Percentiles rank a stretch among this genome's conserved stretches.
Conservation (phyloP, 2,329 filamentous ascomycete genomes). For the Cercospora sojina region DNA sequence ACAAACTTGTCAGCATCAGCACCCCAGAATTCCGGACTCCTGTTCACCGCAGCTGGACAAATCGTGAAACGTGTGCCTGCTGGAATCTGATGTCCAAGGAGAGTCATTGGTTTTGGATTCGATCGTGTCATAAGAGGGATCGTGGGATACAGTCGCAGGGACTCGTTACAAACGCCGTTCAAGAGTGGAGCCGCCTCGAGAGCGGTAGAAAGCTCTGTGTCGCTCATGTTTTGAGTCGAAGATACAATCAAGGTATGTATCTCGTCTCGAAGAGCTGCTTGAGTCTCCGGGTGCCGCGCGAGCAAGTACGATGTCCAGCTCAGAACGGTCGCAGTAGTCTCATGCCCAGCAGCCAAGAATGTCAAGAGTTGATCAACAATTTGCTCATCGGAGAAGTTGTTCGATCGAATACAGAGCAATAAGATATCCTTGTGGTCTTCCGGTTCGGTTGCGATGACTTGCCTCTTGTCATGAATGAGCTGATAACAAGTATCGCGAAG, state of each 20-base stretch:
- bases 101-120: conserved; percentile 45
- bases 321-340: conserved; percentile 74
- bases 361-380: conserved; percentile 58
- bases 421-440: conserved; percentile 44
- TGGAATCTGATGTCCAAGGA: conserved; percentile 42
- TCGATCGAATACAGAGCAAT: conserved; percentile 52
- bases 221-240: conserved; percentile 30
- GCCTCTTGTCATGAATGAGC: conserved; percentile 51
- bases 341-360: conserved; percentile 62
- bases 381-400: conserved; percentile 53
- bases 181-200: conserved; percentile 48
- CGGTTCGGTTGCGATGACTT: conserved; percentile 37
- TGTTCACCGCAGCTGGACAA: conserved; percentile 46
- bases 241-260: conserved; percentile 61
- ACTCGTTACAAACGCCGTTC: conserved; percentile 49
- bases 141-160: conserved; percentile 48
- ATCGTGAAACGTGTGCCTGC: conserved; percentile 43
- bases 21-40: conserved; percentile 46
- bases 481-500: conserved; percentile 46
- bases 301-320: conserved; percentile 74
- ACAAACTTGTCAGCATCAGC: conserved; percentile 42
- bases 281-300: conserved; percentile 64
- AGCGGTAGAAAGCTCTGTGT: conserved; percentile 35
- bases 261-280: conserved; percentile 66
- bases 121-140: conserved; percentile 50